Percentiles rank a stretch among this genome's conserved stretches.
These are phyloP conservation scores for Colletotrichum eleusines DNA, from an alignment of 2,329 filamentous ascomycete genomes.

Conservation along the genomic window DNA sequence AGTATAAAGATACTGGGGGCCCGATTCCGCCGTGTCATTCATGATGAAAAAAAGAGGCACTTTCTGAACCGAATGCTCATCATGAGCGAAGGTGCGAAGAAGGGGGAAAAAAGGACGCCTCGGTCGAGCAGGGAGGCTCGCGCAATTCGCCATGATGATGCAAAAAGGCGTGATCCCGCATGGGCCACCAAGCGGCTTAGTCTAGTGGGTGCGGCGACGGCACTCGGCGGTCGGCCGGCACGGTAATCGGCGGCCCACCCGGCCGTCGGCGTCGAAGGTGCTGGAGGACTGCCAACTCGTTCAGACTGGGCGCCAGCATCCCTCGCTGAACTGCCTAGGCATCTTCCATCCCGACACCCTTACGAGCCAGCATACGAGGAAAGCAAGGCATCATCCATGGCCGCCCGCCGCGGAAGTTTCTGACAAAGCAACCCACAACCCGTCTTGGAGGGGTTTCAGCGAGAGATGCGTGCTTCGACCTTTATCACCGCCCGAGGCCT, in stretches of 20 bases:
- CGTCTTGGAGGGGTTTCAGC: slow-evolving; percentile 24
- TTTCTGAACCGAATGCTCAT: not conserved
- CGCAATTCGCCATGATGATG: slow-evolving; percentile 39
- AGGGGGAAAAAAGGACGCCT: not conserved
- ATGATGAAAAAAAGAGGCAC: not conserved
- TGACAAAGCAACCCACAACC: slow-evolving; percentile 19
- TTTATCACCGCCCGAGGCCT: slow-evolving; percentile 27
- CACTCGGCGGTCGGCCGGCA: slow-evolving; percentile 37
- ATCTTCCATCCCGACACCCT: slow-evolving; percentile 8
- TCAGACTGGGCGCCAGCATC: slow-evolving; percentile 8
- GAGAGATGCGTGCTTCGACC: slow-evolving; percentile 15
- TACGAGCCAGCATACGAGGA: slow-evolving; percentile 23
- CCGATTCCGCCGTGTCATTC: slow-evolving; percentile 12
- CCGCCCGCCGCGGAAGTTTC: slow-evolving; percentile 15
- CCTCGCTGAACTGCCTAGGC: slow-evolving; percentile 6
- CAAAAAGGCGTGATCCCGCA: slow-evolving; percentile 38
- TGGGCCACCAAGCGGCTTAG: slow-evolving; percentile 36
- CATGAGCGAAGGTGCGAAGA: slow-evolving; percentile 6
- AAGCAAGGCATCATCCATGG: slow-evolving; percentile 22
- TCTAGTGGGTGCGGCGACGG: slow-evolving; percentile 24
- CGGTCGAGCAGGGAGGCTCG: slow-evolving; percentile 17
- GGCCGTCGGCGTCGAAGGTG: slow-evolving; percentile 28
- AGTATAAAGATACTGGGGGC: slow-evolving; percentile 29
- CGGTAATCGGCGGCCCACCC: slow-evolving; percentile 32
- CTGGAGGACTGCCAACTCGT: slow-evolving; percentile 12